A percentile compares a stretch with the other conserved stretches of the same genome.
Conservation (phyloP, 2,329 filamentous ascomycete genomes). For the Aphanoascus verrucosus region DNA sequence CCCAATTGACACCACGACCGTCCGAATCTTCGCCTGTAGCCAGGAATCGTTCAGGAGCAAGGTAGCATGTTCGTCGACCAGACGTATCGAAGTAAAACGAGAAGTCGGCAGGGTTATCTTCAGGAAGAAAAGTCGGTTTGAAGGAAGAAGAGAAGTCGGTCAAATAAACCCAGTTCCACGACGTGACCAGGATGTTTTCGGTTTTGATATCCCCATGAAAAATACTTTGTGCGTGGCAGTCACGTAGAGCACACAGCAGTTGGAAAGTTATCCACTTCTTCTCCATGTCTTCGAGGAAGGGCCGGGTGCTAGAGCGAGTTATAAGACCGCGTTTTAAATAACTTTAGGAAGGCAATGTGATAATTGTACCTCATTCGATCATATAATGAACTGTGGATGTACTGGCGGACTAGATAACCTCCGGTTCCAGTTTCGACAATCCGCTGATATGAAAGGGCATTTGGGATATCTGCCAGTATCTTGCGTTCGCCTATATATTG, state of each 20-base stretch:
- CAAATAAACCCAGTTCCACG: constrained; percentile 98
- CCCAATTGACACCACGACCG: constrained; percentile 62
- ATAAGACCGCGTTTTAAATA: constrained; percentile 15
- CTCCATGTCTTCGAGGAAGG: constrained; percentile 93
- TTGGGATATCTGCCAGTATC: constrained; percentile 70
- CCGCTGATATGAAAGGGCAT: constrained; percentile 80
- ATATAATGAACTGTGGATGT: constrained; percentile 91
- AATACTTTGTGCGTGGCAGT: constrained; percentile 78
- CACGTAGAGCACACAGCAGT: constrained; percentile 78
- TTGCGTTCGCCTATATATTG: constrained; percentile 58
- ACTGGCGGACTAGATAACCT: constrained; percentile 88
- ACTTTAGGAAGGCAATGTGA: neutral
- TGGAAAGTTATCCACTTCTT: constrained; percentile 99
- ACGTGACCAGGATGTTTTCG: constrained; percentile 91
- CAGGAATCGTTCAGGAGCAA: constrained; percentile 87
- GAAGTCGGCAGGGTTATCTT: constrained; percentile 94
- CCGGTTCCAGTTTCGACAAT: constrained; percentile 85
- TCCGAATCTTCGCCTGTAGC: constrained; percentile 56
- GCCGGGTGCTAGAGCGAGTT: constrained; percentile 60
- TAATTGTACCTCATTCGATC: constrained; percentile 60
- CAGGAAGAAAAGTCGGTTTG: constrained; percentile 85
- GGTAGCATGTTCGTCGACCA: constrained; percentile 80
- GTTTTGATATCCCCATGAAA: constrained; percentile 99
- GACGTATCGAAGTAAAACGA: constrained; percentile 97
- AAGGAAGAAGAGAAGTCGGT: constrained; percentile 95